Conservation (phyloP, 2,329 filamentous ascomycete species). For the Nemania serpens region DNA sequence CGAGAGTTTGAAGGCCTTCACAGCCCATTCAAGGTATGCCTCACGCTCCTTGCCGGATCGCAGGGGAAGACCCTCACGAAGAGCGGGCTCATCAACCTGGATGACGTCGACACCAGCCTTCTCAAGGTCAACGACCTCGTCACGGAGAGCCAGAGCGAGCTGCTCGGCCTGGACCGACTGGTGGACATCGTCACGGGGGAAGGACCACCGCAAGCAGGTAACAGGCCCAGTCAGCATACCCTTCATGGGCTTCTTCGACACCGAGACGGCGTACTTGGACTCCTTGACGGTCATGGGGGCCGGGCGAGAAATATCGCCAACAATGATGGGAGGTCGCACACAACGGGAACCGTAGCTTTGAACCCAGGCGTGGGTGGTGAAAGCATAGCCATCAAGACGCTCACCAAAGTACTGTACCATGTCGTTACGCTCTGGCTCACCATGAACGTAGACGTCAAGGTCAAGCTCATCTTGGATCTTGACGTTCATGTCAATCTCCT, state of each 20-base stretch:
- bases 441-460: slow-evolving; percentile 96
- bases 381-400: slow-evolving; percentile 93
- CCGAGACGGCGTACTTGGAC: slow-evolving; percentile 95
- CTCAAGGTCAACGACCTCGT: slow-evolving; percentile 98
- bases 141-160: slow-evolving; percentile 95
- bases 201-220: slow-evolving; percentile 98
- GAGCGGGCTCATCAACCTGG: slow-evolving; percentile 98
- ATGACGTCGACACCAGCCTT: slow-evolving; percentile 96
- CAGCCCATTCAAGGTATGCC: slow-evolving; percentile 95
- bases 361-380: slow-evolving; percentile 99
- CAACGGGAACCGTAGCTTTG: slow-evolving; percentile 98
- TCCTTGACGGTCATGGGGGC: slow-evolving; percentile 99
- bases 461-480: slow-evolving; percentile 98
- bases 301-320: slow-evolving; percentile 97
- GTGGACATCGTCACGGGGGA: slow-evolving; percentile 99
- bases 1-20: slow-evolving; percentile 96
- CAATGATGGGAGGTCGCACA: slow-evolving; percentile 96
- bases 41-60: slow-evolving; percentile 92
- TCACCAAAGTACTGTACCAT: slow-evolving; percentile 99
- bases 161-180: slow-evolving; percentile 99
- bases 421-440: slow-evolving; percentile 99
- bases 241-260: slow-evolving; percentile 99
- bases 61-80: slow-evolving; percentile 98
- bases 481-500: slow-evolving; percentile 94
- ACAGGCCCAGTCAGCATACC: slow-evolving; percentile 99